Evolutionary conservation across 768 basidiomycete genomes (phyloP).

Genomic region (Lactarius pseudohatsudake): DNA sequence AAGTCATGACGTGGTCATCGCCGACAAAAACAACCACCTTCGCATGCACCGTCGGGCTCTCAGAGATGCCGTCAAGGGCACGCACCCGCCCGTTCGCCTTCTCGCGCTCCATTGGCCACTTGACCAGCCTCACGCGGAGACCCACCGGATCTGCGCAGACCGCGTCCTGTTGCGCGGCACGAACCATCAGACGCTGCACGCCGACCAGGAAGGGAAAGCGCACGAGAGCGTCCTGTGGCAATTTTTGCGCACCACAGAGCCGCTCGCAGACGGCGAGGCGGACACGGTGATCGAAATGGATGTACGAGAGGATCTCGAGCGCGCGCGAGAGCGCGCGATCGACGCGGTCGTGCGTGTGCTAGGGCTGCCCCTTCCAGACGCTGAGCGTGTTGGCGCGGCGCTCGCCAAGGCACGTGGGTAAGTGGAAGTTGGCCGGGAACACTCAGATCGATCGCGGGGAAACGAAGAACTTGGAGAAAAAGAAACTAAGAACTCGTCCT

Average conservation of each 20-base stretch:
- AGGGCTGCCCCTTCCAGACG: slow-evolving; percentile 50
- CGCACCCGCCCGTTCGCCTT: slow-evolving; percentile 60
- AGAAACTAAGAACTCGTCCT: too few relatives aligned
- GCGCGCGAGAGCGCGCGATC: slow-evolving; percentile 59
- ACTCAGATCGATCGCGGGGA: too few relatives aligned
- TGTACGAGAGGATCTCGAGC: slow-evolving; percentile 52
- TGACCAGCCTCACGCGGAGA: slow-evolving; percentile 53
- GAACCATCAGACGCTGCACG: slow-evolving; percentile 81
- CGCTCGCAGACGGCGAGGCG: slow-evolving; percentile 61
- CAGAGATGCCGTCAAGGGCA: slow-evolving; percentile 48
- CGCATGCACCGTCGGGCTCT: slow-evolving; percentile 43
- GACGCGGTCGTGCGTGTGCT: slow-evolving; percentile 56
- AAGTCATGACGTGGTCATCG: slow-evolving; percentile 76
- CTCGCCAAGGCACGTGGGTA: slow-evolving; percentile 46
- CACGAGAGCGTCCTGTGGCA: slow-evolving; percentile 82
- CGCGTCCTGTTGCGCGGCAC: slow-evolving; percentile 74
- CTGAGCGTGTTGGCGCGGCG: slow-evolving; percentile 56
- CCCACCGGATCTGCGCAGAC: slow-evolving; percentile 75
- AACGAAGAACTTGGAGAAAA: too few relatives aligned
- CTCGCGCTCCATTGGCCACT: slow-evolving; percentile 80
- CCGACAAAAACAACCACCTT: slow-evolving; percentile 86
- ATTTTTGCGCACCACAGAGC: slow-evolving; percentile 67
- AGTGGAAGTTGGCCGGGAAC: too few relatives aligned
- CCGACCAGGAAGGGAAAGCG: slow-evolving; percentile 46
- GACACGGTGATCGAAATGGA: slow-evolving; percentile 72